These are phyloP conservation scores for Emergomyces orientalis DNA, from an alignment of 2,329 filamentous ascomycete genomes.

Conservation along the genomic window DNA sequence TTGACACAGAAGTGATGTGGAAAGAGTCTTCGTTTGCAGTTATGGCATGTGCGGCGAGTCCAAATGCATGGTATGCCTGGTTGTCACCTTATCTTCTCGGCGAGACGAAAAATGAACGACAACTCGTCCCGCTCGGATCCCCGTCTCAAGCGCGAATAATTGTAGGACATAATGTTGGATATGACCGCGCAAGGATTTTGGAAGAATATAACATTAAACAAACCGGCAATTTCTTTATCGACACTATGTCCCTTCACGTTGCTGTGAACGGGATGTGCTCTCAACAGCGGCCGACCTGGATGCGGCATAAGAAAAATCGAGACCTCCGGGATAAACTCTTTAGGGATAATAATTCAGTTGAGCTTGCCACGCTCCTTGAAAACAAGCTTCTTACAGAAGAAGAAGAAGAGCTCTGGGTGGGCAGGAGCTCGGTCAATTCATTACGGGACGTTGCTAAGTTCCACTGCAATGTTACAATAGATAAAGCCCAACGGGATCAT, in stretches of 20 bases:
- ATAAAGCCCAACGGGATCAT: slow-evolving; percentile 77
- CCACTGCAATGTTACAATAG: slow-evolving; percentile 81
- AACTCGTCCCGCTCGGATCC: slow-evolving; percentile 81
- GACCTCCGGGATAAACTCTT: slow-evolving; percentile 74
- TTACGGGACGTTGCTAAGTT: slow-evolving; percentile 93
- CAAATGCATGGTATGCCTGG: slow-evolving; percentile 94
- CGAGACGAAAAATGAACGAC: slow-evolving; percentile 65
- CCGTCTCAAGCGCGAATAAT: slow-evolving; percentile 63
- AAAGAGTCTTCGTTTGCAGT: slow-evolving; percentile 86
- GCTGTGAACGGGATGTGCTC: slow-evolving; percentile 99
- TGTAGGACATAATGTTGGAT: slow-evolving; percentile 92
- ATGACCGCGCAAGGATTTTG: slow-evolving; percentile 75
- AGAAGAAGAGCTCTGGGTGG: slow-evolving; percentile 93
- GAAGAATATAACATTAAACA: slow-evolving; percentile 86
- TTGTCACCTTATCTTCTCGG: slow-evolving; percentile 88
- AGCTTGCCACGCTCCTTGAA: slow-evolving; percentile 62
- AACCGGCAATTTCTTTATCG: slow-evolving; percentile 75
- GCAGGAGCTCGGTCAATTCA: slow-evolving; percentile 89
- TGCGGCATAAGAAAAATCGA: slow-evolving; percentile 86
- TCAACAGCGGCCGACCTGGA: slow-evolving; percentile 89
- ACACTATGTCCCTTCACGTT: slow-evolving; percentile 97
- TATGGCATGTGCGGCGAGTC: slow-evolving; percentile 89
- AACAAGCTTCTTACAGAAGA: slow-evolving; percentile 61
- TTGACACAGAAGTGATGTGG: slow-evolving; percentile 96
- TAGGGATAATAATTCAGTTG: slow-evolving; percentile 58